These are phyloP conservation scores for Plenodomus lindquistii DNA, from an alignment of 2,329 filamentous ascomycete genomes.

Conservation along the genomic window DNA sequence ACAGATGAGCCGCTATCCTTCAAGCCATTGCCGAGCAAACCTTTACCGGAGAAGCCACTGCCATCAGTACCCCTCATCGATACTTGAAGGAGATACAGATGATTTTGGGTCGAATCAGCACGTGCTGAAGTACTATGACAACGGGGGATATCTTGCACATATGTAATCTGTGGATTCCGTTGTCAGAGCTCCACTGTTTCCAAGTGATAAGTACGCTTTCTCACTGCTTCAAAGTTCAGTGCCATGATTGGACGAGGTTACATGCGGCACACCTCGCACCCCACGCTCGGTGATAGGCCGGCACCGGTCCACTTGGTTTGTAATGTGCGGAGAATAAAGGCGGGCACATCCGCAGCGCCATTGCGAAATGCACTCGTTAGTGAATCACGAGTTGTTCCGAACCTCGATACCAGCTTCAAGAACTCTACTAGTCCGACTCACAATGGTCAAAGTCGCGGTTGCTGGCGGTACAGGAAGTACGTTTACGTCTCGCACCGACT, in stretches of 20 bases:
- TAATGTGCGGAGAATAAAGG: background rate
- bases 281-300: background rate
- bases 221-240: too few relatives aligned
- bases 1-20: constrained; percentile 23
- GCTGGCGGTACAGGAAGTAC: constrained; percentile 44
- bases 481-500: constrained; percentile 4
- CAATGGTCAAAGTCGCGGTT: constrained; percentile 42
- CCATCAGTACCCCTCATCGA: constrained; percentile 41
- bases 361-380: too few relatives aligned
- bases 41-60: constrained; percentile 41
- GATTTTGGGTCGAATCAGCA: background rate
- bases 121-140: too few relatives aligned
- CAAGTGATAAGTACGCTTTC: too few relatives aligned
- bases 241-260: too few relatives aligned
- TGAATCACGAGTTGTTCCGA: background rate
- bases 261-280: background rate
- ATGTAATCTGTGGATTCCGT: too few relatives aligned
- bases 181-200: too few relatives aligned
- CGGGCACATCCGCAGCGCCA: background rate
- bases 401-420: background rate
- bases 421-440: background rate
- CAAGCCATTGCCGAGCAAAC: constrained; percentile 36
- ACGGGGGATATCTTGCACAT: background rate
- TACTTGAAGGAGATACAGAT: constrained; percentile 11
- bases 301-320: background rate